Evolutionary conservation across 2,329 filamentous ascomycete genomes (phyloP).

Genomic region (Ceratocystis huliohia): DNA sequence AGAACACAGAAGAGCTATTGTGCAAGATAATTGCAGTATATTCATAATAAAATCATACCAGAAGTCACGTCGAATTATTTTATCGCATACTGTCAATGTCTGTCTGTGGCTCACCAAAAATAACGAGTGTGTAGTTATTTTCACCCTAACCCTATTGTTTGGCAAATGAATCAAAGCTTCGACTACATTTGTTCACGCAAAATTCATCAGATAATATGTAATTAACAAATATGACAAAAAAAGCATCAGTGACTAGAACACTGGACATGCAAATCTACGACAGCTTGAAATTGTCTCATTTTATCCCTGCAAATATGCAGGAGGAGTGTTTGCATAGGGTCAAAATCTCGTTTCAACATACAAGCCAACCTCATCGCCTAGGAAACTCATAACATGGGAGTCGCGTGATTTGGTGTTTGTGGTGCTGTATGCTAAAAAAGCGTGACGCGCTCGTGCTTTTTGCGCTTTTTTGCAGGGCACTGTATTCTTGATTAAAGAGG

Average conservation of each 20-base stretch:
- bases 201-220: not conserved
- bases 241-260: constrained; percentile 5
- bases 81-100: too few relatives aligned
- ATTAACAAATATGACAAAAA: not conserved
- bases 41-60: too few relatives aligned
- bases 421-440: not conserved
- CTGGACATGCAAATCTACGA: not conserved
- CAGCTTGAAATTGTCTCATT: not conserved
- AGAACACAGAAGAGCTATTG: not conserved
- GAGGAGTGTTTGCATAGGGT: not conserved
- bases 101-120: too few relatives aligned
- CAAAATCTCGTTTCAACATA: not conserved
- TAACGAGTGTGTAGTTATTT: not conserved
- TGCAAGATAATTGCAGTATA: not conserved
- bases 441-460: not conserved
- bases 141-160: constrained; percentile 15
- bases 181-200: not conserved
- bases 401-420: constrained; percentile 1
- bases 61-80: too few relatives aligned
- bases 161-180: not conserved
- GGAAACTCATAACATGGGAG: constrained; percentile 1
- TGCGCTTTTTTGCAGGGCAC: constrained; percentile 6
- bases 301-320: constrained; percentile 14
- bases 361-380: not conserved
- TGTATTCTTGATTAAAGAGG: constrained; percentile 7